Evolutionary conservation across 768 basidiomycete genomes (phyloP).

Genomic region (Asterophora parasitica): DNA sequence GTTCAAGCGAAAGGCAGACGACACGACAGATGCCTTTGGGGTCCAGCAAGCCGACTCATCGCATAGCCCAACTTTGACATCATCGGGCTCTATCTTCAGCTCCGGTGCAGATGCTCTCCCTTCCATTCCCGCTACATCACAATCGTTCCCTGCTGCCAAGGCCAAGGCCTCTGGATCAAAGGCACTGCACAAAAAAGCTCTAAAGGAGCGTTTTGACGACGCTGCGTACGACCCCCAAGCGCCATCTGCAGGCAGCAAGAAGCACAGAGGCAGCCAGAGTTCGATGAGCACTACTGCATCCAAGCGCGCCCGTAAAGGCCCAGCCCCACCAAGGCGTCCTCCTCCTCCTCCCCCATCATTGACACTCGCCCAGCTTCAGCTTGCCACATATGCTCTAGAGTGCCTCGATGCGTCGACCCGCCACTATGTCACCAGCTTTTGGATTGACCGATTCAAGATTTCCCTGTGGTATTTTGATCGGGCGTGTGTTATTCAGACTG

Average conservation of each 20-base stretch:
- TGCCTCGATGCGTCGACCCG: slow-evolving; percentile 8
- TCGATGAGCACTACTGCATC: too few species aligned
- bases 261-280: not conserved
- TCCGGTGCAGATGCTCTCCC: too few species aligned
- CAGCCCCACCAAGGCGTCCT: not conserved
- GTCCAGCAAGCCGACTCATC: too few species aligned
- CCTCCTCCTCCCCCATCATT: not conserved
- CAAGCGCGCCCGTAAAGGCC: too few species aligned
- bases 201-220: not conserved
- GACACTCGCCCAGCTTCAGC: not conserved
- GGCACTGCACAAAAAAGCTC: too few species aligned
- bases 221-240: too few species aligned
- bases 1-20: not conserved
- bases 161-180: not conserved
- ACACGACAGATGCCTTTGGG: not conserved
- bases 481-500: slow-evolving; percentile 14
- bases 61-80: too few species aligned
- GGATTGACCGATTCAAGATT: slow-evolving; percentile 15
- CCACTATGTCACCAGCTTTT: slow-evolving; percentile 17
- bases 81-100: too few species aligned
- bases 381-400: not conserved
- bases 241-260: not conserved
- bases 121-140: too few species aligned
- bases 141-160: too few species aligned
- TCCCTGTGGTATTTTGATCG: slow-evolving; percentile 26